These are phyloP conservation scores for Capniomyces stellatus DNA, from an alignment of 371 early-diverging fungal species.

Conservation along the genomic window DNA sequence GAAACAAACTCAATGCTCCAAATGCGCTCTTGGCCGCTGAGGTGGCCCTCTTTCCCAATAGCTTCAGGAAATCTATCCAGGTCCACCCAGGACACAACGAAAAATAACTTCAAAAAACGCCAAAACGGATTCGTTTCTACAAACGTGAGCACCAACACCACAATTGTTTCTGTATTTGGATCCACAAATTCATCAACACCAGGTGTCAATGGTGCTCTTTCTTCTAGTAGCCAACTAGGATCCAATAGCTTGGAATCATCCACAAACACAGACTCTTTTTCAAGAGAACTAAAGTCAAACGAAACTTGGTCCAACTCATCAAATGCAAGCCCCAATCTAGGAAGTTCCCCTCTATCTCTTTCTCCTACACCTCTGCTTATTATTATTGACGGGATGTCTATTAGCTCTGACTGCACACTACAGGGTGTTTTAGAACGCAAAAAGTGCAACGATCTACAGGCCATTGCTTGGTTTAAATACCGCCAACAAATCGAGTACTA, in stretches of 20 bases:
- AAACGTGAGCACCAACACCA: background rate
- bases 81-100: no score
- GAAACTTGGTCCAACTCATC: background rate
- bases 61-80: no score
- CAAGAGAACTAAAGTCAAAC: background rate
- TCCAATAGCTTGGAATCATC: background rate
- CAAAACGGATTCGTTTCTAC: constrained; percentile 6
- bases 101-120: no score
- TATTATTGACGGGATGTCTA: constrained; percentile 17
- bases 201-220: background rate
- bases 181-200: background rate
- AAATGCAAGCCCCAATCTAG: no score
- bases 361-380: constrained; percentile 16
- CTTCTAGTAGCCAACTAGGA: background rate
- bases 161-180: background rate
- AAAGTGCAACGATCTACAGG: constrained; percentile 23
- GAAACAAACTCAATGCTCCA: constrained; percentile 15
- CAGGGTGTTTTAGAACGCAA: constrained; percentile 11
- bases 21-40: constrained; percentile 24
- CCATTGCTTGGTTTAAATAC: constrained; percentile 25
- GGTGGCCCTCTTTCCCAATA: constrained; percentile 21
- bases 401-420: constrained; percentile 13
- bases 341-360: background rate
- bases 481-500: constrained; percentile 26
- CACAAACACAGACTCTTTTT: background rate